phyloP scores from a whole-genome alignment of 2,329 filamentous ascomycete genomes.

The Alternaria arborescens region DNA sequence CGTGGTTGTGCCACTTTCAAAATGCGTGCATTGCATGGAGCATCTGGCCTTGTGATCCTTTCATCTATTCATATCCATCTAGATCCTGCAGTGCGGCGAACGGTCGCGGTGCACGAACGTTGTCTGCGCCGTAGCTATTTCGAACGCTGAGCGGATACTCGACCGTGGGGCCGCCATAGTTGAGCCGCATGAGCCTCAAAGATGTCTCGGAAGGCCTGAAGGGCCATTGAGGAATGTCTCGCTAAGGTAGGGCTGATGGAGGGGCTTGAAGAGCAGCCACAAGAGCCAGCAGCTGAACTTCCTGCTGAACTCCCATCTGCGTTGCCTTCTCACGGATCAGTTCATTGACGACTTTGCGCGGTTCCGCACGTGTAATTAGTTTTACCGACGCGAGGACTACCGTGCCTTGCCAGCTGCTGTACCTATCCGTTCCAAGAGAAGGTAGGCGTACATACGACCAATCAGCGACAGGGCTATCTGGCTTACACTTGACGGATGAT shows the following conservation, averaged over 20 bases:
- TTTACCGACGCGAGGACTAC: neutral
- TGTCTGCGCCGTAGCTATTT: conserved; percentile 8
- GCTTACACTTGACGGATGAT: neutral
- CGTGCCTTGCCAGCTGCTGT: neutral
- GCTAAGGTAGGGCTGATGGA: conserved; percentile 5
- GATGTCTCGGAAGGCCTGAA: neutral
- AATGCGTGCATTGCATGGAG: neutral
- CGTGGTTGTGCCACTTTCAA: conserved; percentile 4
- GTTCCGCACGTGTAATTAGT: neutral
- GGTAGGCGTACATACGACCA: neutral
- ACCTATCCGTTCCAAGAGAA: neutral
- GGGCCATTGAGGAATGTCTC: neutral
- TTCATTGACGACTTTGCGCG: neutral
- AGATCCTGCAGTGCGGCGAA: neutral
- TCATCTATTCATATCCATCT: conserved; percentile 11
- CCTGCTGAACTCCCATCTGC: neutral
- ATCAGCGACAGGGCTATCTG: conserved; percentile 6
- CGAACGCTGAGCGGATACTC: neutral
- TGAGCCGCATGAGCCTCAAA: conserved; percentile 10
- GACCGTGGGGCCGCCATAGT: neutral
- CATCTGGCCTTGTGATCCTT: neutral
- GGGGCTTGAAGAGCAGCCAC: neutral
- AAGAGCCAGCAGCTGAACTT: neutral
- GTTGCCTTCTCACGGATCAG: neutral
- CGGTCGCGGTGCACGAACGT: neutral